Base-by-base conservation (phyloP, 2,329 filamentous ascomycete genomes). In the Dichotomopilus funicola region DNA sequence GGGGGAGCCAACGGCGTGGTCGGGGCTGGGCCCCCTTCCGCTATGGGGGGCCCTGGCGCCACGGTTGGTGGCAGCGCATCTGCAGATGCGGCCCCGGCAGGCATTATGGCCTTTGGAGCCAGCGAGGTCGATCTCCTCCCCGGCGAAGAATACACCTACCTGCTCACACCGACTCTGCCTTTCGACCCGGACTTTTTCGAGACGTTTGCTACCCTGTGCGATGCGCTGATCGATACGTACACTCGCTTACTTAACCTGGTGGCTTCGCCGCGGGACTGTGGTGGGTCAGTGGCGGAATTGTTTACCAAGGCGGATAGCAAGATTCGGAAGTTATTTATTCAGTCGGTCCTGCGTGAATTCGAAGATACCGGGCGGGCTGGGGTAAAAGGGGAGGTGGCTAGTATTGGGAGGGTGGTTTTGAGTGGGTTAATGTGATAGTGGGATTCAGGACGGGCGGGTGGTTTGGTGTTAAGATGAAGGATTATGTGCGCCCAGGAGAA, bases 151-250 rank as follows among this genome's bases (percentile, higher is more conserved):
- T 99, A 96, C 70, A 83, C 85, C 0, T 86, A 92, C 68, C 78
- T 99, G 1, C 79, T 96, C 19, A 97, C 92, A n/a, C 94, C 94
- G 0, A 87, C 85, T 12, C 74, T 99, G 48, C 94, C 94, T 0
- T 99, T 99, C 67, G 91, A 97, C 61, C 94, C 94, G 0, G 94
- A 99, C 71, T 99, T 96, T 66, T 94, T 92, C 70, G 91, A 95
- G 73, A 96, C 91, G 0, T 97, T 97, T 73, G 87, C 91, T 11
- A 96, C 94, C 10, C 78, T 99, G 6, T 97, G 94, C 73, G 94
- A 99, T 68, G 89, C 95, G 3, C 75, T 99, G 59, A 95, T 96
- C 64, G 94, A 97, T 70, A 89, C 86, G 66, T 99, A 99, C 72
- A 84, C 85, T 38, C 83, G 85, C 53, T 82, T 99, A 34, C 75